Evolutionary conservation across 352 stramenopile species (phyloP).

Genomic region (Bremia lactucae): DNA sequence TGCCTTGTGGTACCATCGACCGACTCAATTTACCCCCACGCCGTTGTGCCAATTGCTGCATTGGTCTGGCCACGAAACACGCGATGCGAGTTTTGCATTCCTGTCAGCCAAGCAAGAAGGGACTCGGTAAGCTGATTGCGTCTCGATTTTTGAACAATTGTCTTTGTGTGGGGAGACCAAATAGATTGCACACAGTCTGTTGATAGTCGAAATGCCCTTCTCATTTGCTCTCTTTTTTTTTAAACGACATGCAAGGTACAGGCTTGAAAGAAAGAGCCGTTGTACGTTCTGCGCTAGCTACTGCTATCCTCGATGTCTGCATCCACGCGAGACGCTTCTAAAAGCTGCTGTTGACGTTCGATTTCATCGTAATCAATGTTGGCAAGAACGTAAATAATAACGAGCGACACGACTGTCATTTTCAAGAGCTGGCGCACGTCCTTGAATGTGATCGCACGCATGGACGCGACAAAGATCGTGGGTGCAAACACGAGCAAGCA

Average conservation of each 20-base stretch:
- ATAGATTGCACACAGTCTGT: no score
- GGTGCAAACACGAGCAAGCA: conserved; percentile 78
- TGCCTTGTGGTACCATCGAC: conserved; percentile 59
- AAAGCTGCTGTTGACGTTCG: conserved; percentile 75
- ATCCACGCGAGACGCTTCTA: conserved; percentile 41
- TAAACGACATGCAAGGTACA: conserved; percentile 7
- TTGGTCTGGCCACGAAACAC: conserved; percentile 49
- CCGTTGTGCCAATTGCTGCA: conserved; percentile 73
- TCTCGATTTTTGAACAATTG: no score
- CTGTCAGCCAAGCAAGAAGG: conserved; percentile 8
- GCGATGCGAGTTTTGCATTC: conserved; percentile 4
- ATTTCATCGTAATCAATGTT: conserved; percentile 88
- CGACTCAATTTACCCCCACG: conserved; percentile 66
- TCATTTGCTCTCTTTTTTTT: background rate
- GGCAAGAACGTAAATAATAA: conserved; percentile 79
- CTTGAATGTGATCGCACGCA: conserved; percentile 64
- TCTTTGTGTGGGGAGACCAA: no score
- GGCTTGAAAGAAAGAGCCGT: conserved; percentile 12
- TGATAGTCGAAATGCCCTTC: background rate
- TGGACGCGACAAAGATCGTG: conserved; percentile 78
- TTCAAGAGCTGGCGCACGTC: conserved; percentile 77
- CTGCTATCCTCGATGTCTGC: conserved; percentile 25
- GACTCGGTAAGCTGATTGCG: no score
- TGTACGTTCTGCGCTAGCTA: conserved; percentile 18
- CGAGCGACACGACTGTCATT: conserved; percentile 71